A percentile compares a stretch with the other conserved stretches of the same genome.
Conservation (phyloP, 148 eudicot species). For the Chenopodium suecicum region DNA sequence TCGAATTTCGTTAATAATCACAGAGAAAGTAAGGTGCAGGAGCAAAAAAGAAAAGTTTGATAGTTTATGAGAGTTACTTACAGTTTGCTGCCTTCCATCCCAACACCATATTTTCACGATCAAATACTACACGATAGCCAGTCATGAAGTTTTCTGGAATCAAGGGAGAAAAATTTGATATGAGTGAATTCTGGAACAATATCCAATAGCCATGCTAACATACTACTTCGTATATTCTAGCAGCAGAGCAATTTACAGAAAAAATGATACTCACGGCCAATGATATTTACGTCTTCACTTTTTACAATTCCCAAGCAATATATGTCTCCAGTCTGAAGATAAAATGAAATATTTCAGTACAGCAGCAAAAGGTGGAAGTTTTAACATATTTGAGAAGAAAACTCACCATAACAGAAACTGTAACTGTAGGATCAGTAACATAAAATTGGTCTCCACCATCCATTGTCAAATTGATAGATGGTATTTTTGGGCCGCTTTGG, state of each 20-base stretch:
- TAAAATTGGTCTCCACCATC: constrained; percentile 54
- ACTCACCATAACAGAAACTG: constrained; percentile 35
- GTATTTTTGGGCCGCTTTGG: constrained; percentile 8
- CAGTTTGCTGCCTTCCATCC: constrained; percentile 84
- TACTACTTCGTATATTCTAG: no score
- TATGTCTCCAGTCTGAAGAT: constrained; percentile 40
- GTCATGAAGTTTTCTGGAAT: constrained; percentile 89
- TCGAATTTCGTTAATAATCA: constrained; percentile 13
- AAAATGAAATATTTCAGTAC: background rate
- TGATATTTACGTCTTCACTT: constrained; percentile 57
- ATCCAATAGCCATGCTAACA: background rate
- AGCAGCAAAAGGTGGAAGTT: background rate
- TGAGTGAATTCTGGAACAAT: background rate
- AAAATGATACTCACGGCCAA: constrained; percentile 34
- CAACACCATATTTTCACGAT: constrained; percentile 72
- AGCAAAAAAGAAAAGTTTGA: background rate
- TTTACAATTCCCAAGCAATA: constrained; percentile 74
- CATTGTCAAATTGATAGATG: constrained; percentile 57
- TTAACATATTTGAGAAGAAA: constrained; percentile 6
- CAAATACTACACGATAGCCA: constrained; percentile 70
- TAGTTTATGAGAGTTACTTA: constrained; percentile 34
- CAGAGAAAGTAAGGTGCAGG: constrained; percentile 13
- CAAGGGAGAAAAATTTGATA: constrained; percentile 1
- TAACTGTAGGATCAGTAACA: constrained; percentile 43
- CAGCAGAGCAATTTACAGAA: no score